Evolutionary conservation across 1,139 yeast genomes (phyloP), one percentile per base, ranked within the genome.

Genomic region (Suhomyces terraborum): DNA sequence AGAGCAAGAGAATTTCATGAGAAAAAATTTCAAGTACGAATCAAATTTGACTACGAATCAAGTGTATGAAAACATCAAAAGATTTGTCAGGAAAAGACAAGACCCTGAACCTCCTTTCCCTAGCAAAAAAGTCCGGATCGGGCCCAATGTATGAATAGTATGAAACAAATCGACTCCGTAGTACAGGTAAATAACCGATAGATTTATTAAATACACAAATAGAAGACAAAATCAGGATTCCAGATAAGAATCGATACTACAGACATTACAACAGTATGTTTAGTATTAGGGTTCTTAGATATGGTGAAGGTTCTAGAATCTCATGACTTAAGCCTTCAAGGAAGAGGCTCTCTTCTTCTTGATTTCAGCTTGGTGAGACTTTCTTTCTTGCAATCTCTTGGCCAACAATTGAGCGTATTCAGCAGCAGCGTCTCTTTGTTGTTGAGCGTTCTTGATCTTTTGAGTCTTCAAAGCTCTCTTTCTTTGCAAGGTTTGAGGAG

Each of bases 281-380:
- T 40, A 40, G 43, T 41, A 41, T 41, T 41, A 40, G 43, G 43
- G 43, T 32, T 38, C 41, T 38, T 32, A 40, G 41, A 32, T 37
- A 37, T 37, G 40, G 30, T 27, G 27, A 23, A 38, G 27, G 38
- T 30, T 41, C 41, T 38, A 38, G 40, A 42, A 32, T 38, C 37
- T 31, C 35, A 35, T 33, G 36, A 49, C 48, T 74, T 79, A 80
- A 80, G 88, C 88, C 80, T 85, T 86, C 75, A 91, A 84, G 65
- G 98, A 91, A 68, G 97, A 93, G 74, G 98, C 97, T 86, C 98
- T 91, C 88, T 96, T 88, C 95, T 89, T 89, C 81, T 84, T 88
- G 77, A 86, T 82, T 80, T 88, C 96, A 77, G 96, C 96, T 80
- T 80, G 88, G 79, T 88, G 95, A 74, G 95, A 94, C 83, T 91